A percentile compares a stretch with the other conserved stretches of the same genome.
These are phyloP conservation scores for Triticum turgidum DNA, from an alignment of 176 grass and related monocot genomes.

Conservation along the genomic window DNA sequence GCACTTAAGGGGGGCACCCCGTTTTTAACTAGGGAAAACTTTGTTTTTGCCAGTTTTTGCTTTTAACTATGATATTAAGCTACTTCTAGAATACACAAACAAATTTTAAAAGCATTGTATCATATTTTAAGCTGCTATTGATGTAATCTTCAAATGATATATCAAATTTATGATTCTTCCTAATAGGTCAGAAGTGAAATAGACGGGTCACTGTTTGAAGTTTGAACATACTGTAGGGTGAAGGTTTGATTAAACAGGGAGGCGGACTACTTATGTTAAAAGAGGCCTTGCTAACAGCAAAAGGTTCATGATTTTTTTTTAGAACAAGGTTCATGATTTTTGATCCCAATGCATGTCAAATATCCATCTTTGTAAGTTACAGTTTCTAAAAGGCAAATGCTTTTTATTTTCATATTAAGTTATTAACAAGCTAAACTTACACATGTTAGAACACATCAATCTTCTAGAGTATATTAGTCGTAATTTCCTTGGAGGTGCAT, in stretches of 20 bases:
- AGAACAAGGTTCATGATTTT: not conserved
- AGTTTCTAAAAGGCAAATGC: slow-evolving; percentile 1
- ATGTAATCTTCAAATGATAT: not conserved
- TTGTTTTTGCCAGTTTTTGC: too few species aligned
- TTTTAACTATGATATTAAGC: not conserved
- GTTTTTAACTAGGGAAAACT: not conserved
- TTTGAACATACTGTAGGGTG: not conserved
- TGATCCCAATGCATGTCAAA: not conserved
- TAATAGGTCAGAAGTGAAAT: slow-evolving; percentile 21
- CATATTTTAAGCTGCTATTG: not conserved
- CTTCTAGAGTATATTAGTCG: not conserved
- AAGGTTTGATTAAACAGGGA: not conserved
- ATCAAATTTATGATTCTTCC: not conserved
- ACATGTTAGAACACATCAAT: not conserved
- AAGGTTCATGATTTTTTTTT: not conserved
- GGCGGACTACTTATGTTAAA: not conserved
- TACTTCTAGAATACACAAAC: slow-evolving; percentile 13
- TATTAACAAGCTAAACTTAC: slow-evolving; percentile 1
- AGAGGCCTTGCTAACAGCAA: not conserved
- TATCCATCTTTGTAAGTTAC: not conserved
- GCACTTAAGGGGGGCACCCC: not conserved
- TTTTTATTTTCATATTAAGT: not conserved
- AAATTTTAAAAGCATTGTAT: not conserved
- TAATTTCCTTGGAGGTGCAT: not conserved
- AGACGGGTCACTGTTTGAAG: not conserved